Evolutionary conservation across 164 flowering plant species (phyloP).

Genomic region (Berberis vulgaris): DNA sequence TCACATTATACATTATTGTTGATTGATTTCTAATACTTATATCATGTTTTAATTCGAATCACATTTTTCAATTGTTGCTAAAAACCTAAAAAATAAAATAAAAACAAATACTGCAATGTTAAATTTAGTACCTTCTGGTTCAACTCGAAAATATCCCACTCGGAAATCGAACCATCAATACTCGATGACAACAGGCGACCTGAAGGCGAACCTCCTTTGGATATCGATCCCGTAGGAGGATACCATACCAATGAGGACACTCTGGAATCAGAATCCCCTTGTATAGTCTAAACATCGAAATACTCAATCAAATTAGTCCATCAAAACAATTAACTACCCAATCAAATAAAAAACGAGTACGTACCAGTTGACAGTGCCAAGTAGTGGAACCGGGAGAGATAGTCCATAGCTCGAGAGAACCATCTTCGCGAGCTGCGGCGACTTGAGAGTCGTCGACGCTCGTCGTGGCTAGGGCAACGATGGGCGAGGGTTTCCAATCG

Average conservation of each 20-base stretch:
- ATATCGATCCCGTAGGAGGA: conserved; percentile 21
- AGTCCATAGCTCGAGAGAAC: conserved; percentile 92
- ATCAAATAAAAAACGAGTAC: not conserved
- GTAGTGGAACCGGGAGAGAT: conserved; percentile 90
- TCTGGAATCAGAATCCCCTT: conserved; percentile 54
- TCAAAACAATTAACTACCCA: too few species aligned
- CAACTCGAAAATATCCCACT: conserved; percentile 74
- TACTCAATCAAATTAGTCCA: not conserved
- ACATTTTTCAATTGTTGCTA: too few species aligned
- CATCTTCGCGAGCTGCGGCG: conserved; percentile 92
- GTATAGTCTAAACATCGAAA: conserved; percentile 45
- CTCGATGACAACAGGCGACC: conserved; percentile 65
- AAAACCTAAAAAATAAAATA: too few species aligned
- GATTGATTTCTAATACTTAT: too few species aligned
- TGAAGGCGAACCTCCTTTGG: too few species aligned
- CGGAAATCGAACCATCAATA: conserved; percentile 69
- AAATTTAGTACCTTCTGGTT: conserved; percentile 41
- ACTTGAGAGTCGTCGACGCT: conserved; percentile 76
- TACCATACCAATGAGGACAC: conserved; percentile 74
- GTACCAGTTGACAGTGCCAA: conserved; percentile 97
- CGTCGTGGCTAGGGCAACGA: conserved; percentile 79
- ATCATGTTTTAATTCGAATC: too few species aligned
- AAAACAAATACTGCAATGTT: too few species aligned
- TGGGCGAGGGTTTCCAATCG: conserved; percentile 85
- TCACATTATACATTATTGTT: too few species aligned